Conservation (phyloP, 1,284 basidiomycete genomes). For the Agaricales sp. region DNA sequence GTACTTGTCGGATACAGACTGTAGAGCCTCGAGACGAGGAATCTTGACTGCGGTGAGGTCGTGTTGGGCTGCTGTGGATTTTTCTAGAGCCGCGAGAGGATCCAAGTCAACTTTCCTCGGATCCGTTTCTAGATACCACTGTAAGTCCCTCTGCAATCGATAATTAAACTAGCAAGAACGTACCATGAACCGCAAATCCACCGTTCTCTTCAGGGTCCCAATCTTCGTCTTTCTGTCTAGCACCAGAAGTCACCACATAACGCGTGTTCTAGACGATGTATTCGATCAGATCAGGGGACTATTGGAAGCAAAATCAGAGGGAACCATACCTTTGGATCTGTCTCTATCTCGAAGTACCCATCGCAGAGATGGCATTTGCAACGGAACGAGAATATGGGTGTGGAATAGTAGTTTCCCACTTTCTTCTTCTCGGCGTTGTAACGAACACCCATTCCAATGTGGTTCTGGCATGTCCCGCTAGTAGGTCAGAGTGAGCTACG, state of each 20-base stretch:
- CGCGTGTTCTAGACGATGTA: constrained; percentile 68
- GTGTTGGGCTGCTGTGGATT: constrained; percentile 71
- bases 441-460: constrained; percentile 94
- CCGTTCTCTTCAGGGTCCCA: constrained; percentile 97
- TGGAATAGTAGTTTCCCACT: constrained; percentile 91
- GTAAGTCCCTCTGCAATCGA: too few relatives aligned
- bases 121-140: too few relatives aligned
- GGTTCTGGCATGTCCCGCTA: constrained; percentile 84
- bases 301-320: background rate
- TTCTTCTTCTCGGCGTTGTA: constrained; percentile 99
- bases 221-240: constrained; percentile 84
- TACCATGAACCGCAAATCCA: constrained; percentile 82
- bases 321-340: constrained; percentile 79
- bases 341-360: constrained; percentile 93
- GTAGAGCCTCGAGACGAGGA: constrained; percentile 72
- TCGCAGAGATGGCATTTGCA: constrained; percentile 96
- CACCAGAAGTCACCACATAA: constrained; percentile 89
- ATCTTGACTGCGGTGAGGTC: constrained; percentile 60
- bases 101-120: constrained; percentile 55
- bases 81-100: constrained; percentile 83
- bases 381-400: constrained; percentile 88
- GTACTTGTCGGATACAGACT: constrained; percentile 60
- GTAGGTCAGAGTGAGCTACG: constrained; percentile 3
- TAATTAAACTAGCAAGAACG: constrained; percentile 33
- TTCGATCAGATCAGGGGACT: background rate